A percentile compares a stretch with the other conserved stretches of the same genome.
These are phyloP conservation scores for Xylaria telfairii DNA, from an alignment of 495 filamentous ascomycete genomes.

Conservation along the genomic window DNA sequence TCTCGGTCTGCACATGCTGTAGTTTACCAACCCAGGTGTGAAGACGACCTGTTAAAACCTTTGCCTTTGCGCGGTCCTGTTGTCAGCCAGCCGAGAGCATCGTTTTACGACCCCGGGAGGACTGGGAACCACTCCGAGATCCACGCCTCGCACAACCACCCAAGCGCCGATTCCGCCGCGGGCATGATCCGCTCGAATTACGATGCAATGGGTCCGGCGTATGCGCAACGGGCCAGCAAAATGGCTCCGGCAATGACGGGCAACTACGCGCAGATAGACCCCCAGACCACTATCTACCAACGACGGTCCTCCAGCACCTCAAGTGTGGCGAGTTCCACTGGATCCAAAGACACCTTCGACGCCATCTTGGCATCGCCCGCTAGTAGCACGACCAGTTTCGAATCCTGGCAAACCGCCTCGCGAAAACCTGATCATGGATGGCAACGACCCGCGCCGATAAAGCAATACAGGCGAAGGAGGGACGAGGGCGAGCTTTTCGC, in stretches of 20 bases:
- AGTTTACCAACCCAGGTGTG: conserved; percentile 25
- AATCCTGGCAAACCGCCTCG: conserved; percentile 43
- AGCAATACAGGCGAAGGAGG: conserved; percentile 43
- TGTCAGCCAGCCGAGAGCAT: not conserved
- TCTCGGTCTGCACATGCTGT: conserved; percentile 32
- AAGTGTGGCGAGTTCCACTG: conserved; percentile 34
- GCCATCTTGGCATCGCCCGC: conserved; percentile 37
- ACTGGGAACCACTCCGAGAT: conserved; percentile 29
- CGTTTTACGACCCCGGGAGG: conserved; percentile 27
- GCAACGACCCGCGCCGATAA: conserved; percentile 47
- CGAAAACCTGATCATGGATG: conserved; percentile 40
- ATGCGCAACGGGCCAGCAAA: conserved; percentile 27
- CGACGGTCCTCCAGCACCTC: conserved; percentile 36
- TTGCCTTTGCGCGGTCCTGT: conserved; percentile 7
- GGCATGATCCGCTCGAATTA: conserved; percentile 31
- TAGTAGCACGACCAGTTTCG: conserved; percentile 52
- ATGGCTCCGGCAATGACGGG: conserved; percentile 35
- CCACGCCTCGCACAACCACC: conserved; percentile 23
- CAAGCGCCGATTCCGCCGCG: not conserved
- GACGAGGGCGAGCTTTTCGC: conserved; percentile 58
- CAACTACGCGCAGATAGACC: conserved; percentile 41
- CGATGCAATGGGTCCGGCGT: conserved; percentile 29
- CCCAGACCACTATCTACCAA: conserved; percentile 31
- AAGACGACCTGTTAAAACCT: conserved; percentile 28
- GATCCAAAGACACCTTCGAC: conserved; percentile 40